Conservation (phyloP, 306 rosid genomes). For the Calophaca sinica region DNA sequence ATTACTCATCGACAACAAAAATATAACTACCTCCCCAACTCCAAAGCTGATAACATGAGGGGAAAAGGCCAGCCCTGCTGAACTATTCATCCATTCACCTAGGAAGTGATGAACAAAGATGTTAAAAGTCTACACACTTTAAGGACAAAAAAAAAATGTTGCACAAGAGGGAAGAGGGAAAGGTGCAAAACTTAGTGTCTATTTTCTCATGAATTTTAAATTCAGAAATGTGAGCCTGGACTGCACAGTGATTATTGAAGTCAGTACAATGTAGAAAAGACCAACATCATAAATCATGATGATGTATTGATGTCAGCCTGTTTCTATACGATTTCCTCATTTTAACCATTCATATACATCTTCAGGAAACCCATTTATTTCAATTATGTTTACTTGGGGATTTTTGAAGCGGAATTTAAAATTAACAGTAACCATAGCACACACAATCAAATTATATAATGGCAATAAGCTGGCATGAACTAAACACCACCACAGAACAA, state of each 20-base stretch:
- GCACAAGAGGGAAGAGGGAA: not conserved
- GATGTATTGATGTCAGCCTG: conserved; percentile 3
- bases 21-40: conserved; percentile 81
- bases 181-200: conserved; percentile 1
- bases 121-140: conserved; percentile 25
- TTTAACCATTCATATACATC: conserved; percentile 2
- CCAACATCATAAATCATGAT: conserved; percentile 20
- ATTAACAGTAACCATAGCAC: not conserved
- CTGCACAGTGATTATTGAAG: conserved; percentile 17
- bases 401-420: not conserved
- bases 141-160: not conserved
- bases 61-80: conserved; percentile 94
- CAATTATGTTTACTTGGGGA: not conserved
- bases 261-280: not conserved
- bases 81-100: conserved; percentile 99
- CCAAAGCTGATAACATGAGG: conserved; percentile 87
- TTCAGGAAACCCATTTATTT: conserved; percentile 29
- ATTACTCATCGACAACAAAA: conserved; percentile 28
- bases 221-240: conserved; percentile 2
- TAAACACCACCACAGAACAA: conserved; percentile 25
- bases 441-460: conserved; percentile 8
- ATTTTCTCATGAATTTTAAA: conserved; percentile 6
- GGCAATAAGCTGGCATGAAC: conserved; percentile 22
- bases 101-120: conserved; percentile 31
- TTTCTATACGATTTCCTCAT: not conserved